These are phyloP conservation scores for Metschnikowia matae DNA, from an alignment of 805 yeast species.

Conservation along the genomic window DNA sequence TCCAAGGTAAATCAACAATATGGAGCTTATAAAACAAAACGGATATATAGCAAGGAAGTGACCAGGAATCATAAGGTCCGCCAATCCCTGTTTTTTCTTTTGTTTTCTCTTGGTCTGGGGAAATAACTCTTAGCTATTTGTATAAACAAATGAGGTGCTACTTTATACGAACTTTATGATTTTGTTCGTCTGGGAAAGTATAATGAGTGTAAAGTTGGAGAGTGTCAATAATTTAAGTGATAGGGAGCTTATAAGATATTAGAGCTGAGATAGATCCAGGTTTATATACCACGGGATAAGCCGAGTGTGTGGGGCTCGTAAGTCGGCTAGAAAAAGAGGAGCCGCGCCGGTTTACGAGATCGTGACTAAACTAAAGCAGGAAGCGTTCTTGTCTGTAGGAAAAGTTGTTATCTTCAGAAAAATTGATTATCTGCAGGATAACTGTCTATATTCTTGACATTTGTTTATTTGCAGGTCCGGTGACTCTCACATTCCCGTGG, in stretches of 20 bases:
- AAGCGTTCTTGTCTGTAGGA: background rate
- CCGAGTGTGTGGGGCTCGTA: background rate
- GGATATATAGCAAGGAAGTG: background rate
- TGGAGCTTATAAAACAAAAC: background rate
- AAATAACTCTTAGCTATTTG: too few relatives aligned
- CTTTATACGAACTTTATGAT: background rate
- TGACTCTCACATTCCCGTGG: background rate
- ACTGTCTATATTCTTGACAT: background rate
- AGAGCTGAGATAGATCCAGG: too few relatives aligned
- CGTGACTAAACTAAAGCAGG: background rate
- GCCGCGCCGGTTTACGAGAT: conserved; percentile 2
- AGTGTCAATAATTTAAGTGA: too few relatives aligned
- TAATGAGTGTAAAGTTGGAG: background rate
- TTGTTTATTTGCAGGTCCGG: background rate
- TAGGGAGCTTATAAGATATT: too few relatives aligned
- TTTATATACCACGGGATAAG: background rate
- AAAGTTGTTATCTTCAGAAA: too few relatives aligned
- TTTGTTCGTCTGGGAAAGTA: background rate
- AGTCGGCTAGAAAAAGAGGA: background rate
- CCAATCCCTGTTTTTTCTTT: too few relatives aligned
- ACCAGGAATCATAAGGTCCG: background rate
- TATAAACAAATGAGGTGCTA: too few relatives aligned
- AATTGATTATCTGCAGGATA: too few relatives aligned
- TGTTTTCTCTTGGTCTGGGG: too few relatives aligned
- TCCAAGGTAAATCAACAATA: background rate